phyloP scores from a whole-genome alignment of 2,329 filamentous ascomycete species.

The Xylariaceae sp. region DNA sequence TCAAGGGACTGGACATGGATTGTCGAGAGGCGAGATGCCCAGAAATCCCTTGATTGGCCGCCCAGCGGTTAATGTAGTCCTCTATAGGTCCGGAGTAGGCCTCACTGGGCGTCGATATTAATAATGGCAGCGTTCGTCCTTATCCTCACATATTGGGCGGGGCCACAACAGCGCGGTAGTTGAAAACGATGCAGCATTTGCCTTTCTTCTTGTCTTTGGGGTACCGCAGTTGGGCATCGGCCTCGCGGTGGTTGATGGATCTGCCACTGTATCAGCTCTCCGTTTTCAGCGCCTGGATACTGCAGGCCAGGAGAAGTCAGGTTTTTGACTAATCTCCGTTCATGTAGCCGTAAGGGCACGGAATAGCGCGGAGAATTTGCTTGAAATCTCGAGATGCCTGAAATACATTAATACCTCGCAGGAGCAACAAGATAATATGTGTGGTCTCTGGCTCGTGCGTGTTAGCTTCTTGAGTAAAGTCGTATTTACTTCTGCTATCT shows the following conservation, averaged over 20 bases:
- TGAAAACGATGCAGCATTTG: slow-evolving; percentile 4
- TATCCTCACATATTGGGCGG: slow-evolving; percentile 19
- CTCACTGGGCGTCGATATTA: slow-evolving; percentile 20
- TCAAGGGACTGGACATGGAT: slow-evolving; percentile 14
- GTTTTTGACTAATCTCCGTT: too few species aligned
- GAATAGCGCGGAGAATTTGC: too few species aligned
- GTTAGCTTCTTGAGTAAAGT: too few species aligned
- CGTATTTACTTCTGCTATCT: too few species aligned
- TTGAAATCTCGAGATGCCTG: too few species aligned
- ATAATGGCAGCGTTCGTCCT: slow-evolving; percentile 11
- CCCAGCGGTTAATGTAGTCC: slow-evolving; percentile 21
- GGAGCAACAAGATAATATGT: too few species aligned
- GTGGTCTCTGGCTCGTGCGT: too few species aligned
- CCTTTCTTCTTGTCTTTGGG: slow-evolving; percentile 7
- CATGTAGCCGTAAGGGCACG: too few species aligned
- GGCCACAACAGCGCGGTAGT: slow-evolving; percentile 15
- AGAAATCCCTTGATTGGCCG: slow-evolving; percentile 20
- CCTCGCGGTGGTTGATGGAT: background rate
- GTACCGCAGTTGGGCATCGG: slow-evolving; percentile 6
- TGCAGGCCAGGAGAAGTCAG: too few species aligned
- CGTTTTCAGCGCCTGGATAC: too few species aligned
- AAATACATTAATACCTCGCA: too few species aligned
- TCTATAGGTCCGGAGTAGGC: slow-evolving; percentile 19
- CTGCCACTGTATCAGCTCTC: too few species aligned
- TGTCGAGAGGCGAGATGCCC: slow-evolving; percentile 12